Base-by-base conservation (phyloP, 805 yeast species). In the Hanseniaspora mollemarum region DNA sequence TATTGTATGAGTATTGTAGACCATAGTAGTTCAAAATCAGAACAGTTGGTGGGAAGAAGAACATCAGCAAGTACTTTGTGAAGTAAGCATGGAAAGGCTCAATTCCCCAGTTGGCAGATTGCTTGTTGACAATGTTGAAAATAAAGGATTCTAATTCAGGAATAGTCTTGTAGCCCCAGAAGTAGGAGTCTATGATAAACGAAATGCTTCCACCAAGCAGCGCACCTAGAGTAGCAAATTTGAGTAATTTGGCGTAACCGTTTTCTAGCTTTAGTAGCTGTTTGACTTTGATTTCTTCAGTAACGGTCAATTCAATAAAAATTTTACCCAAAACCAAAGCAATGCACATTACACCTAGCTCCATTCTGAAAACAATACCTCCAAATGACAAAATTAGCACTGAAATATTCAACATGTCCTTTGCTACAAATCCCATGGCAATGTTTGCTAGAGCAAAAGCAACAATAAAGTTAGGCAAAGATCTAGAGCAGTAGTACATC, bases 381-480 rank as follows among this genome's bases (percentile, higher is more conserved):
- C 78, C 63, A 54, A 83, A 77, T 0, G 83, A 73, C 22, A 85
- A 62, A 58, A 82, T 62, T 0, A 73, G 60, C 35, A 87, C 63
- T 1, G 78, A 75, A 25, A 58, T 53, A 0, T 75, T 70, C 54
- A 68, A 67, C 43, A 74, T 69, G 10, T 81, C 85, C 18, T 57
- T 55, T 15, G 85, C 56, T 15, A 78, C 57, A 58, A 69, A 70
- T 4, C 77, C 69, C 39, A 82, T 56, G 0, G 83, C 82, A 42
- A 67, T 58, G 51, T 76, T 75, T 3, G 81, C 80, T 33, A 85
- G 59, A 2, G 96, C 96, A 49, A 90, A 67, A 2, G 83, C 87
- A 15, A 76, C 61, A 52, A 88, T 67, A 57, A 82, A 83, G 64
- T 90, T 90, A n/a, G 96, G 96, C 53, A 90, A 69, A 0, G 94